Conservation (phyloP, 225 moss, liverwort and hornwort genomes). For the Marchantia polymorpha region DNA sequence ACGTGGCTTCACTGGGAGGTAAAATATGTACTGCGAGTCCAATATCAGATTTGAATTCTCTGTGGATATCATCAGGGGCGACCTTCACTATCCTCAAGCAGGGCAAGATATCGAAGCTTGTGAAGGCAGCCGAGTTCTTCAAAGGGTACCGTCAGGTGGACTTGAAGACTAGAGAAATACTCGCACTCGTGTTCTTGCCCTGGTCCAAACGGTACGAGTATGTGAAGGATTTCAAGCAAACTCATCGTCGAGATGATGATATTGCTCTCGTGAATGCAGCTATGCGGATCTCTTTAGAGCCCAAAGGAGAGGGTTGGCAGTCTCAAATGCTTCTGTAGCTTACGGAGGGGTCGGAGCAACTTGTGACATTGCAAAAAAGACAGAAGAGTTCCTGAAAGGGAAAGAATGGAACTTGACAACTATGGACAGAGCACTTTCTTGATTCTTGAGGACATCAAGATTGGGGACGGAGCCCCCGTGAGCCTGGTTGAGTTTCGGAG, state of each 20-base stretch:
- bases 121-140: slow-evolving; percentile 72
- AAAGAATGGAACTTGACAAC: slow-evolving; percentile 66
- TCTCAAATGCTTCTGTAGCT: slow-evolving; percentile 60
- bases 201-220: slow-evolving; percentile 71
- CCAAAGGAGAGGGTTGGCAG: slow-evolving; percentile 56
- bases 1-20: slow-evolving; percentile 85
- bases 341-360: slow-evolving; percentile 89
- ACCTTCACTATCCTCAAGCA: slow-evolving; percentile 53
- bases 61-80: slow-evolving; percentile 81
- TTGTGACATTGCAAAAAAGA: slow-evolving; percentile 53
- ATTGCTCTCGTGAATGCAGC: slow-evolving; percentile 98
- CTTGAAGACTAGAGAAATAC: slow-evolving; percentile 60
- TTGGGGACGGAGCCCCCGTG: slow-evolving; percentile 72
- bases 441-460: slow-evolving; percentile 58
- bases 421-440: slow-evolving; percentile 51
- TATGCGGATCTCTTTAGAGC: slow-evolving; percentile 58
- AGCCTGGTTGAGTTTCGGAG: slow-evolving; percentile 95
- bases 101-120: slow-evolving; percentile 43
- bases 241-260: slow-evolving; percentile 95
- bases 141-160: slow-evolving; percentile 76
- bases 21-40: slow-evolving; percentile 97
- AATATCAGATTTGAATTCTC: slow-evolving; percentile 88
- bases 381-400: slow-evolving; percentile 66
- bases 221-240: slow-evolving; percentile 91
- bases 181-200: slow-evolving; percentile 62